A percentile compares a stretch with the other conserved stretches of the same genome.
Evolutionary conservation across 257 asterid species (phyloP).

Genomic region (Cynanchum wilfordii): DNA sequence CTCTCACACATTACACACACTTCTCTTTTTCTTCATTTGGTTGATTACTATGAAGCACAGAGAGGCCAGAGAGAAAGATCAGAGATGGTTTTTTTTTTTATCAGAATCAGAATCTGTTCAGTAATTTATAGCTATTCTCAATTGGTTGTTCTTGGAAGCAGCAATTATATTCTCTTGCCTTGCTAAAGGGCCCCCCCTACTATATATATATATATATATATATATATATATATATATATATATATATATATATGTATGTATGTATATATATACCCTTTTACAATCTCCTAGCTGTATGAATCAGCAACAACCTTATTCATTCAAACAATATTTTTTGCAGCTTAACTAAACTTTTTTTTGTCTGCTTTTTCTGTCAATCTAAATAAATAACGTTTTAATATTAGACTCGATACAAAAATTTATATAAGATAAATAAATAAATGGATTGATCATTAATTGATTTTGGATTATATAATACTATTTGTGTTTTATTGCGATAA

Average conservation of each 20-base stretch:
- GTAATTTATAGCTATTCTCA: background rate
- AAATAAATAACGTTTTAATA: too few relatives aligned
- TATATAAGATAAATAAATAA: too few relatives aligned
- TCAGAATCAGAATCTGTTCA: constrained; percentile 2
- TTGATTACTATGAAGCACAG: background rate
- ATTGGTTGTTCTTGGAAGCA: background rate
- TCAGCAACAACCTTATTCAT: background rate
- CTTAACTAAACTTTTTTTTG: too few relatives aligned
- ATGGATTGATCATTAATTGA: too few relatives aligned
- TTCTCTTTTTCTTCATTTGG: background rate
- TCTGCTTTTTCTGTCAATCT: too few relatives aligned
- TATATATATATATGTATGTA: too few relatives aligned
- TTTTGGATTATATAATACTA: too few relatives aligned
- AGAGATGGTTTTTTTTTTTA: background rate
- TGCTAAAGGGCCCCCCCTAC: background rate
- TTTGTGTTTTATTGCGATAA: too few relatives aligned
- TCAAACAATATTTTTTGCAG: background rate
- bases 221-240: background rate
- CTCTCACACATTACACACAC: background rate
- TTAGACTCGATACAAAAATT: too few relatives aligned
- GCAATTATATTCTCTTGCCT: background rate
- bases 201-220: too few relatives aligned
- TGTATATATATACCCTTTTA: background rate
- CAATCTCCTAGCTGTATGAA: background rate
- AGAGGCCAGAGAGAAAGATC: too few relatives aligned